Evolutionary conservation across 768 basidiomycete species (phyloP).

Genomic region (Hysterangium stoloniferum): DNA sequence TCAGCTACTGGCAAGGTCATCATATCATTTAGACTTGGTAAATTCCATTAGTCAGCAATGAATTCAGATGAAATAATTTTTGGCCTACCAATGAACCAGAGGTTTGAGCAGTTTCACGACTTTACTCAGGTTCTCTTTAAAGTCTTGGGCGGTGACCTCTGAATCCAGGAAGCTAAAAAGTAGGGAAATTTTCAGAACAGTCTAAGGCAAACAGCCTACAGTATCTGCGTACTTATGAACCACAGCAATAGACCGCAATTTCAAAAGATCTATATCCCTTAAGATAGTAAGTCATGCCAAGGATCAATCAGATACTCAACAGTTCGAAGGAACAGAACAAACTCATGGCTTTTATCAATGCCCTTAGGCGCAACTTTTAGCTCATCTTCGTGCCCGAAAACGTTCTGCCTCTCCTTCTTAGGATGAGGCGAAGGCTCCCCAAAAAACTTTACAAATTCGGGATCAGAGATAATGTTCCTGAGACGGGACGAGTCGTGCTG

Average conservation of each 20-base stretch:
- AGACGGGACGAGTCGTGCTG: conserved; percentile 52
- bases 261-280: conserved; percentile 88
- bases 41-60: neutral
- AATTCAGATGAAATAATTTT: neutral
- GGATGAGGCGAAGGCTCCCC: conserved; percentile 58
- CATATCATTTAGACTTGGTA: conserved; percentile 58
- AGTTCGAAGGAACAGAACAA: conserved; percentile 14
- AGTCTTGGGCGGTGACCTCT: conserved; percentile 60
- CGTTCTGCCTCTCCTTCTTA: conserved; percentile 56
- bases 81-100: conserved; percentile 68
- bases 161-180: conserved; percentile 59
- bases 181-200: conserved; percentile 10
- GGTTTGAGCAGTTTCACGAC: conserved; percentile 55
- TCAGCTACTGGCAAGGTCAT: conserved; percentile 44
- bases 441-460: conserved; percentile 70
- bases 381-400: conserved; percentile 85
- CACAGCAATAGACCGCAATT: conserved; percentile 73
- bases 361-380: conserved; percentile 91
- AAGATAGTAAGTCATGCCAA: neutral
- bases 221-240: conserved; percentile 50
- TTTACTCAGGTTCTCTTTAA: conserved; percentile 51
- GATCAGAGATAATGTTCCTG: conserved; percentile 54
- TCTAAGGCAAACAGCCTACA: conserved; percentile 9
- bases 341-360: conserved; percentile 75
- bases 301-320: conserved; percentile 2